Base-by-base conservation (phyloP, 2,329 filamentous ascomycete genomes). In the Akanthomyces muscarius region DNA sequence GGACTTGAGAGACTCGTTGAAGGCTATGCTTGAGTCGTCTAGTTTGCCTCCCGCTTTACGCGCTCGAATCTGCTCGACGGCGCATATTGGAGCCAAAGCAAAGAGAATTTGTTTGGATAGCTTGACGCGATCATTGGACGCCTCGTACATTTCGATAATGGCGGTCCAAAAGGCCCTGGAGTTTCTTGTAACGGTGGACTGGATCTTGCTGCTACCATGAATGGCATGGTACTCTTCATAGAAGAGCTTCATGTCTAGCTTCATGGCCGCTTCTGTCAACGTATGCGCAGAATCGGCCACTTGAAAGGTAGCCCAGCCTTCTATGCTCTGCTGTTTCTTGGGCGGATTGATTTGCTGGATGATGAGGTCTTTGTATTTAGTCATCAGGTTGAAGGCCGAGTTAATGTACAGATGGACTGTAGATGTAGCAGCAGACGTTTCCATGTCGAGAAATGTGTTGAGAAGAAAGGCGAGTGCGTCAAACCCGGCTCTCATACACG, bases 81-180 rank as follows among this genome's bases (percentile, higher is more conserved):
- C 87, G 23, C 91, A 85, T 0, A 97, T 79, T 1, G 86, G 84
- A 58, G 86, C 81, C 10, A 90, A 86, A 10, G 90, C 90, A 53
- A 88, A 79, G 2, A 97, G 74, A 68, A 94, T 88, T 42, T 86
- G 85, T 55, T 85, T 88, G 0, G 91, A 91, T n/a, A 97, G 79
- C 5, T 86, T 81, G n/a, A 89, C 76, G 67, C 90, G 84, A 56
- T 87, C 83, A 53, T 91, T 81, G 53, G 93, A 89, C 1, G 86
- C 83, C 66, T 91, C 89, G 89, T 93, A 97, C 48, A 97, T 85
- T 18, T 86, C 83, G 18, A 88, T 81, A 0, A 74, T 68, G 5
- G 70, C 71, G 59, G 75, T 69, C 76, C 76, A 77, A 41, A 77
- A 77, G 11, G 68, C 68, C 41, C 72, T 72, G 0, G 91, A 94